These are phyloP conservation scores for Candida ortonii DNA, from an alignment of 805 yeast genomes.

Conservation along the genomic window DNA sequence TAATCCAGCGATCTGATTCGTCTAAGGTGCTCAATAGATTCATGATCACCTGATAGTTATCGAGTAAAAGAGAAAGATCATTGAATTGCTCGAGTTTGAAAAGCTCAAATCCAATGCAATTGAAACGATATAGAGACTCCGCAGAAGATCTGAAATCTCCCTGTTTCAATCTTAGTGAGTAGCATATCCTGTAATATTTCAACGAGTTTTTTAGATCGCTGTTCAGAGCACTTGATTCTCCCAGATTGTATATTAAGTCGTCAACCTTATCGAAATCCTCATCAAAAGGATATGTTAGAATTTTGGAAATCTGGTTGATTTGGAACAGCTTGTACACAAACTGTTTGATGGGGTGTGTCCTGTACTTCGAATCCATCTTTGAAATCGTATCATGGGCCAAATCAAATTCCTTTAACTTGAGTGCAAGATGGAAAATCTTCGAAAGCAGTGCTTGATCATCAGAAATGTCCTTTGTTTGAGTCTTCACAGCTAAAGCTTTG, in stretches of 20 bases:
- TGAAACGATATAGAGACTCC: conserved; percentile 42
- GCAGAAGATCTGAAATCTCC: conserved; percentile 51
- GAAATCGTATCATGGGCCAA: conserved; percentile 28
- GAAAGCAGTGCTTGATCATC: conserved; percentile 23
- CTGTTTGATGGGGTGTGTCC: conserved; percentile 27
- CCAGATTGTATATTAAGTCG: conserved; percentile 35
- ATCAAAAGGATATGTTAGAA: conserved; percentile 42
- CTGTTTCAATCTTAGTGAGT: conserved; percentile 46
- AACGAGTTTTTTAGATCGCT: conserved; percentile 33
- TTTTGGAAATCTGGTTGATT: conserved; percentile 36
- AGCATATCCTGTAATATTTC: conserved; percentile 48
- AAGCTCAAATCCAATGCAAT: conserved; percentile 24
- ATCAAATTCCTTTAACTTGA: conserved; percentile 31
- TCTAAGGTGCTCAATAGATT: conserved; percentile 38
- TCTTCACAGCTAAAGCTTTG: conserved; percentile 23
- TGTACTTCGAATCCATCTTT: conserved; percentile 25
- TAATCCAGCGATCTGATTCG: conserved; percentile 41
- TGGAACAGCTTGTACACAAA: conserved; percentile 40
- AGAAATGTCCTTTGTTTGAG: conserved; percentile 15
- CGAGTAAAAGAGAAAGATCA: conserved; percentile 26
- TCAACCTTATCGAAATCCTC: conserved; percentile 44
- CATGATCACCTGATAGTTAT: conserved; percentile 38
- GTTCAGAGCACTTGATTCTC: conserved; percentile 24
- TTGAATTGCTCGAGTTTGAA: conserved; percentile 10
- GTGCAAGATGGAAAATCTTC: conserved; percentile 31